phyloP scores from a whole-genome alignment of 2,329 filamentous ascomycete species.

The Raffaelea arxii region DNA sequence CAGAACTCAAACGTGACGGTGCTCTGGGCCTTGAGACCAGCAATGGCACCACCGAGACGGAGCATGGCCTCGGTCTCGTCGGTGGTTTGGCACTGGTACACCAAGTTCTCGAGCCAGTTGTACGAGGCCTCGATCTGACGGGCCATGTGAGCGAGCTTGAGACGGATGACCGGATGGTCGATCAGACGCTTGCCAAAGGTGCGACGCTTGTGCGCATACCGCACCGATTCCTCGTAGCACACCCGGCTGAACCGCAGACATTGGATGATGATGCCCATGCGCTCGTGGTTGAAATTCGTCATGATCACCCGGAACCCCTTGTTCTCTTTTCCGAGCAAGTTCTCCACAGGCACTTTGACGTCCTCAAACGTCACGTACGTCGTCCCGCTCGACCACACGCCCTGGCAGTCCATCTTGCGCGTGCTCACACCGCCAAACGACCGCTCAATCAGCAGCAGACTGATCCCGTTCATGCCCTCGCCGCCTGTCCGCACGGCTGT shows the following conservation, averaged over 20 bases:
- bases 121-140: constrained; percentile 96
- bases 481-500: constrained; percentile 87
- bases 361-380: constrained; percentile 98
- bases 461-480: constrained; percentile 85
- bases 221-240: constrained; percentile 92
- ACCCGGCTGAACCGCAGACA: constrained; percentile 90
- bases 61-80: constrained; percentile 92
- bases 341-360: constrained; percentile 98
- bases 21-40: constrained; percentile 83
- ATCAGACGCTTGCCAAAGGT: constrained; percentile 97
- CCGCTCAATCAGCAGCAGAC: constrained; percentile 85
- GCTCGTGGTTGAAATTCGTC: constrained; percentile 99
- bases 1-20: constrained; percentile 97
- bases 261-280: constrained; percentile 97
- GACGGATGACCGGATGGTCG: constrained; percentile 91
- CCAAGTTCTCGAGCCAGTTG: constrained; percentile 90
- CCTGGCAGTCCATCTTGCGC: constrained; percentile 95
- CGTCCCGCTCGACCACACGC: constrained; percentile 89
- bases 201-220: constrained; percentile 93
- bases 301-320: constrained; percentile 98
- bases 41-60: constrained; percentile 88
- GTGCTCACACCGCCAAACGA: constrained; percentile 77
- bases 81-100: constrained; percentile 92
- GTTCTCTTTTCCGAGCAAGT: constrained; percentile 95
- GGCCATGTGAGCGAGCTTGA: constrained; percentile 98